Base-by-base conservation (phyloP, 2,329 filamentous ascomycete genomes). In the Laburnicola sp. region DNA sequence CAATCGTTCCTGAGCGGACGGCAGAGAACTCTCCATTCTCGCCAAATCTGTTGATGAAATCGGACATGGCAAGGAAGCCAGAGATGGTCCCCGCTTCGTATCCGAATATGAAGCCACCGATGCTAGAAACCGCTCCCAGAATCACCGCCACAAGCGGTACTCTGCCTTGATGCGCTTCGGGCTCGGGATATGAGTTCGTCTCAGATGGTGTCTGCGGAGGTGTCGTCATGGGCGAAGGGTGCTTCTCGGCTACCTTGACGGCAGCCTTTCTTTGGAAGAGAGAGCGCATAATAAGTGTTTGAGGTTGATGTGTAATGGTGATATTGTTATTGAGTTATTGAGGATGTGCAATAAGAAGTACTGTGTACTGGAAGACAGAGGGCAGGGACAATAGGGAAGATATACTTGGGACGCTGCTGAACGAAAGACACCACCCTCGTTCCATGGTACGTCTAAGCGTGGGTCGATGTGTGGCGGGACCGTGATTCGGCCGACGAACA, bases 101-200 rank as follows among this genome's bases (percentile, higher is more conserved):
- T 22, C 68, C 68, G 39, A 71, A 72, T 57, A 72, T 68, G 58
- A 71, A 70, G 9, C 69, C 68, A 37, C 69, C 69, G 38, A 71
- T 68, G 53, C 66, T 70, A 34, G 68, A 68, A 8, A 65, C 46
- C 1, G 68, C 59, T 44, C 65, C 69, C 11, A 72, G 62, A 9
- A 70, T 54, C 4, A 69, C 44, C 1, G 66, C 60, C n/a, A 69
- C 58, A 6, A 52, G 51, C 43, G 66, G 66, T 4, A 69, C 60
- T 3, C 62, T 57, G 27, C 65, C 64, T 28, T 59, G 50, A 16
- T 61, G 60, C 35, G 56, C 55, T 23, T 60, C 30, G 6, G 53
- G 48, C n/a, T 38, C 40, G 22, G 42, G 45, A 8, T 54, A 40
- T 7, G 65, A 68, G 34, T 62, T 59, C 22, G 56, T 55, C 49